A percentile compares a stretch with the other conserved stretches of the same genome.
These are phyloP conservation scores for Arctium minus DNA, from an alignment of 129 eudicot species.

Conservation along the genomic window DNA sequence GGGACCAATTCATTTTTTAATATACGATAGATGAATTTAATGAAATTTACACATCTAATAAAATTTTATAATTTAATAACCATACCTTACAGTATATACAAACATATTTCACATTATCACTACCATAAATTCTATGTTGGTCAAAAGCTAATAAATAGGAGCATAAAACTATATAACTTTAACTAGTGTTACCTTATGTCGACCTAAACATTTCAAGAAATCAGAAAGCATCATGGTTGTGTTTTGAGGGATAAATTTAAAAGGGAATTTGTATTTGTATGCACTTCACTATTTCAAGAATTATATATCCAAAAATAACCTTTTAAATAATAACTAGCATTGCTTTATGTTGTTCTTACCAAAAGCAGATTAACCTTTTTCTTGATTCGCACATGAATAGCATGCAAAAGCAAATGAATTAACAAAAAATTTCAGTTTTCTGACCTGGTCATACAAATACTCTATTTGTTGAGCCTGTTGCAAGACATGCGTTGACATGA, in stretches of 20 bases:
- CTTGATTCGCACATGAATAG: not conserved
- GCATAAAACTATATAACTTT: too few relatives aligned
- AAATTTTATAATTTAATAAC: too few relatives aligned
- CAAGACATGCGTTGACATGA: slow-evolving; percentile 91
- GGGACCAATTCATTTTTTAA: too few relatives aligned
- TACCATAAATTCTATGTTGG: too few relatives aligned
- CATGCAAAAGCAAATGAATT: not conserved
- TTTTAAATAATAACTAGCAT: too few relatives aligned
- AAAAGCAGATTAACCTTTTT: not conserved
- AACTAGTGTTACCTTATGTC: not conserved
- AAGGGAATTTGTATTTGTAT: not conserved
- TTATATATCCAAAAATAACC: not conserved
- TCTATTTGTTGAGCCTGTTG: slow-evolving; percentile 94
- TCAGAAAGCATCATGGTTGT: not conserved
- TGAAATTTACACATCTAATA: too few relatives aligned
- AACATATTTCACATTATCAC: too few relatives aligned
- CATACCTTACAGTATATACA: too few relatives aligned
- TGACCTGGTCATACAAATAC: slow-evolving; percentile 87
- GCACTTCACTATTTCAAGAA: not conserved
- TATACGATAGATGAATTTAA: too few relatives aligned
- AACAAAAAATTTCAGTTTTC: not conserved
- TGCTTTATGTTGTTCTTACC: not conserved
- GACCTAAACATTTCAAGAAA: not conserved
- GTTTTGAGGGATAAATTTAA: not conserved
- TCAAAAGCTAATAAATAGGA: too few relatives aligned